A percentile compares a stretch with the other conserved stretches of the same genome.
These are phyloP conservation scores for Eucalyptus microcorys DNA, from an alignment of 345 rosid genomes.

Conservation along the genomic window DNA sequence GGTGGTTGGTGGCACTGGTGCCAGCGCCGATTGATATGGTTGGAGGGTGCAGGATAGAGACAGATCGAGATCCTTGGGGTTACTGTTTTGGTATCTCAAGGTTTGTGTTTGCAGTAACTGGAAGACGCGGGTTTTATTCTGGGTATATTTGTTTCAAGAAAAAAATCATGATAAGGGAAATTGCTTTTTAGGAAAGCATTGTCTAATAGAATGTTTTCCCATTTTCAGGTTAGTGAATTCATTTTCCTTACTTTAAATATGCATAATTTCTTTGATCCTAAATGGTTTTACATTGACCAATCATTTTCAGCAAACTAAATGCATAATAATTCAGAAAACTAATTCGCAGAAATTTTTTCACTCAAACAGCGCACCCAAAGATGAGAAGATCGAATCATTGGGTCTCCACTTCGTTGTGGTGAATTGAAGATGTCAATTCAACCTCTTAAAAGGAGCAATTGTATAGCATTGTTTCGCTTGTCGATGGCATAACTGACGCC, in stretches of 20 bases:
- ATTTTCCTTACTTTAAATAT: too few relatives aligned
- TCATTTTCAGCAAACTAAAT: not conserved
- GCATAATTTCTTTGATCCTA: not conserved
- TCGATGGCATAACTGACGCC: not conserved
- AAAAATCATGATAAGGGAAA: not conserved
- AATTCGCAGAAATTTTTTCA: fast-evolving
- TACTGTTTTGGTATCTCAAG: not conserved
- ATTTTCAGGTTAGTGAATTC: not conserved
- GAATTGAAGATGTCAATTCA: not conserved
- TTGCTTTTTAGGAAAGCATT: not conserved
- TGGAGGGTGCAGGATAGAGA: not conserved
- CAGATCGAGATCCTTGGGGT: not conserved
- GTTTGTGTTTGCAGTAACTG: not conserved
- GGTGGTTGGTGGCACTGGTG: not conserved
- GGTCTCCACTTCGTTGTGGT: not conserved
- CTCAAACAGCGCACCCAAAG: not conserved
- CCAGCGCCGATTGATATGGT: not conserved
- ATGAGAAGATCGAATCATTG: not conserved
- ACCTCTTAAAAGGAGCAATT: not conserved
- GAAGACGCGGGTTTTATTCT: not conserved
- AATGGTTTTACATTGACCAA: not conserved
- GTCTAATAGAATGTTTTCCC: too few relatives aligned
- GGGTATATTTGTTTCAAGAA: fast-evolving
- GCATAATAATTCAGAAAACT: too few relatives aligned
- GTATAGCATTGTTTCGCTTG: too few relatives aligned